Base-by-base conservation (phyloP, 1,139 yeast species). In the Suhomyces wounanorum region DNA sequence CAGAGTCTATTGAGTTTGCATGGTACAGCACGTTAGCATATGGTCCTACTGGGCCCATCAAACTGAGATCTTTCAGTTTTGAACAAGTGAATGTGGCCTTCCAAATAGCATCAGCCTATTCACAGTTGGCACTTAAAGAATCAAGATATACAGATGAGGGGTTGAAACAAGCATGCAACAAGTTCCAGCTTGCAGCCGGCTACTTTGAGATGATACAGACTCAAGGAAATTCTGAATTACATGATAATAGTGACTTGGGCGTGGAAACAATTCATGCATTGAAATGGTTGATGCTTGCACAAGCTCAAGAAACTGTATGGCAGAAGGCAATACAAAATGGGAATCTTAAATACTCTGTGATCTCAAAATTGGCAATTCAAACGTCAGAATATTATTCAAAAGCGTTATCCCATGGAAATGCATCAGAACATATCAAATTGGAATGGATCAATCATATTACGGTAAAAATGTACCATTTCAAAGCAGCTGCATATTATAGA, bases 301-400 rank as follows among this genome's bases (percentile, higher is more conserved):
- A 90, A 60, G 95, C 97, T 0, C 97, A 91, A 65, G 97, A 92
- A 62, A 77, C 83, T 10, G 83, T 87, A 50, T 91, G 97, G 96
- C 83, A 80, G 47, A 85, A 85, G 60, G 92, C 96, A 0, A 68
- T 81, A 0, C 48, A 58, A 7, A 65, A 70, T 36, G 79, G 78
- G n/a, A 70, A 74, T 3, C 66, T 83, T 61, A 87, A 85, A 60
- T 83, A 87, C 61, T 72, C 85, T 0, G 73, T 84, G 3, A 68
- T 90, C 5, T 78, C 95, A 0, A 81, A 83, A 57, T 67, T 92
- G 43, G 80, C 96, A 0, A 67, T 74, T 8, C 89, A 85, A 59
- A 85, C 84, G 0, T 75, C 88, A 0, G 77, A 75, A 2, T 81
- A 73, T 51, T 92, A 90, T 60, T 61, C 68, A 1, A 60, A 69